Evolutionary conservation across 331 rosid genomes (phyloP), one percentile per base, ranked within the genome.

Genomic region (Malus hybrid): DNA sequence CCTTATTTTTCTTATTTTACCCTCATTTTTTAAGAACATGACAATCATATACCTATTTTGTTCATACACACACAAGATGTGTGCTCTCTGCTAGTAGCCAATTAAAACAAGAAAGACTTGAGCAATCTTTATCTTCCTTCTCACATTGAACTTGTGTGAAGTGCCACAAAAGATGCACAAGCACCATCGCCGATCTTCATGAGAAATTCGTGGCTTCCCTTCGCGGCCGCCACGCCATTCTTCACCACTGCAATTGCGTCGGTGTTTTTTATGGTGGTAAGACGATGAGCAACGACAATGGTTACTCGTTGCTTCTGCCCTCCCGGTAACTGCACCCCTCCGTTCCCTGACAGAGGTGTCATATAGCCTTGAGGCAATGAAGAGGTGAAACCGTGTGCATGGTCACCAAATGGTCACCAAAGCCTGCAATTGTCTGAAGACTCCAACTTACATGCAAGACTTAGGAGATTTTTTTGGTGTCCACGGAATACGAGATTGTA

Each of bases 231-330:
- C 48, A 32, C 84, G 2, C 98, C 97, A 68, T 93, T 90, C 81
- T 86, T 91, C 36, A 91, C 86, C 15, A 93, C 93, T 4, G 93
- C 90, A 57, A 93, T 91, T 18, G 80, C 54, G 34, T 91, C 86
- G 15, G 98, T 96, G 4, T 86, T 91, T 86, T 81, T 90, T 61
- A 93, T 91, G 2, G 98, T 90, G 69, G 93, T 28, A 10, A 93
- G 89, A 24, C 91, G 87, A 69, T 93, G 97, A 42, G 97, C 98
- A 11, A 91, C 96, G 10, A 90, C 97, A 50, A 94, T 88, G 80
- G 96, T 92, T 18, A 94, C 88, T 39, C 98, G 84, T 24, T 94
- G 98, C 78, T 94, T 94, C 65, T 94, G 98, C 8, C 98, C 98
- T 14, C 96, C 96, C 0, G 96, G 92, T 6, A 91, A 19, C 65